A percentile compares a stretch with the other conserved stretches of the same genome.
phyloP scores from a whole-genome alignment of 2,329 filamentous ascomycete genomes.

The Trichoderma sp. region DNA sequence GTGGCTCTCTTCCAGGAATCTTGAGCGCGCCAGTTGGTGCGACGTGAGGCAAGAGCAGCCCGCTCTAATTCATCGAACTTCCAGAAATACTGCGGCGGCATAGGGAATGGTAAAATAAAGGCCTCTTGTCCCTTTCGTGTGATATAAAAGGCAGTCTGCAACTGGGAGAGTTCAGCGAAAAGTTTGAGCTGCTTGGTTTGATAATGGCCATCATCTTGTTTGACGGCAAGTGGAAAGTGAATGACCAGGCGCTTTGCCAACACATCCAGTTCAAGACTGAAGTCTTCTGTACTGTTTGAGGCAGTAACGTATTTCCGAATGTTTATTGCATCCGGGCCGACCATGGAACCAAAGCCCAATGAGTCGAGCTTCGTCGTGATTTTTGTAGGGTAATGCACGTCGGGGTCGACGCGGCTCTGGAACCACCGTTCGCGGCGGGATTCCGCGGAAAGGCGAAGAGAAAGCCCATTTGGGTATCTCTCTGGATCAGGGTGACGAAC shows the following conservation, averaged over 20 bases:
- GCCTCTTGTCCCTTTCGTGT: conserved; percentile 33
- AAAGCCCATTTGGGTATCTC: conserved; percentile 29
- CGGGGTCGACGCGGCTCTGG: background rate
- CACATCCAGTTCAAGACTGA: conserved; percentile 39
- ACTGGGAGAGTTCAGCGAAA: conserved; percentile 47
- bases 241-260: conserved; percentile 34
- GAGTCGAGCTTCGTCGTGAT: conserved; percentile 47
- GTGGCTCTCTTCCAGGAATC: conserved; percentile 55
- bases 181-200: conserved; percentile 42
- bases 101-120: conserved; percentile 51
- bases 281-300: background rate
- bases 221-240: conserved; percentile 35
- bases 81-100: conserved; percentile 52
- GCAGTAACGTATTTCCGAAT: conserved; percentile 49
- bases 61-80: conserved; percentile 36
- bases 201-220: conserved; percentile 21
- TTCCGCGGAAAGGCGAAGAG: conserved; percentile 26
- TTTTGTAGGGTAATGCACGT: conserved; percentile 33
- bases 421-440: background rate
- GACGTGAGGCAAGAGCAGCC: conserved; percentile 38
- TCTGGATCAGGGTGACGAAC: conserved; percentile 32
- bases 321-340: conserved; percentile 58
- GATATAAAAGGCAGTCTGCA: conserved; percentile 47
- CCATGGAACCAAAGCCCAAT: conserved; percentile 65
- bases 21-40: conserved; percentile 42